phyloP scores from a whole-genome alignment of 306 rosid genomes.

The Clitoria ternatea region DNA sequence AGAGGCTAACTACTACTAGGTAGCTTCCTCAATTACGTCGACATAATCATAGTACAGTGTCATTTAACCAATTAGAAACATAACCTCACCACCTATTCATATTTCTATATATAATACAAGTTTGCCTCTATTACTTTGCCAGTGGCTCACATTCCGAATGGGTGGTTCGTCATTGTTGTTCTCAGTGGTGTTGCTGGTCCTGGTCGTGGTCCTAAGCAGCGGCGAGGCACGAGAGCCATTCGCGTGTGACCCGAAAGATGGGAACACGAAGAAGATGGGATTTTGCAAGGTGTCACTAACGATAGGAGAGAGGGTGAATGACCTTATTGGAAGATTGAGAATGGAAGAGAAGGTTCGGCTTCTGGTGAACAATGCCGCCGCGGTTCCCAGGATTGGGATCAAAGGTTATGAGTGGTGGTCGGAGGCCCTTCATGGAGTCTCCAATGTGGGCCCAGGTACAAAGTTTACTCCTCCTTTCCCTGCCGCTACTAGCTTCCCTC shows the following conservation, averaged over 20 bases:
- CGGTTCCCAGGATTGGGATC: constrained; percentile 71
- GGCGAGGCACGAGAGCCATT: constrained; percentile 48
- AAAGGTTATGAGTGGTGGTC: constrained; percentile 95
- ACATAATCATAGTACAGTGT: background rate
- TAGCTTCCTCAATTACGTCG: background rate
- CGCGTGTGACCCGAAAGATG: constrained; percentile 66
- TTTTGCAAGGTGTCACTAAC: constrained; percentile 47
- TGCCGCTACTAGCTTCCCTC: constrained; percentile 87
- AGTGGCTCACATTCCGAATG: constrained; percentile 26
- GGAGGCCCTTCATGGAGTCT: constrained; percentile 95
- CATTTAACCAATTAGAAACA: background rate
- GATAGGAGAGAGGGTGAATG: constrained; percentile 58
- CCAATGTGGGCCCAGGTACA: constrained; percentile 86
- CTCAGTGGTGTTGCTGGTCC: background rate
- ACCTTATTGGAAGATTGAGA: constrained; percentile 65
- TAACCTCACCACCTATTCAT: background rate
- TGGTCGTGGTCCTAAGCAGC: background rate
- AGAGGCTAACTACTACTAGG: background rate
- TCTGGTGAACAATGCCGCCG: constrained; percentile 61
- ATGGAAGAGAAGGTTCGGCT: constrained; percentile 68
- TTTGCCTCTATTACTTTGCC: constrained; percentile 15
- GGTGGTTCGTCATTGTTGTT: constrained; percentile 27
- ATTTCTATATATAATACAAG: constrained; percentile 25
- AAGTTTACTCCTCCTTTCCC: constrained; percentile 60
- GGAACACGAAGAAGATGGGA: constrained; percentile 27